Conservation (phyloP, 2,329 filamentous ascomycete genomes). For the Xylaria sp. region DNA sequence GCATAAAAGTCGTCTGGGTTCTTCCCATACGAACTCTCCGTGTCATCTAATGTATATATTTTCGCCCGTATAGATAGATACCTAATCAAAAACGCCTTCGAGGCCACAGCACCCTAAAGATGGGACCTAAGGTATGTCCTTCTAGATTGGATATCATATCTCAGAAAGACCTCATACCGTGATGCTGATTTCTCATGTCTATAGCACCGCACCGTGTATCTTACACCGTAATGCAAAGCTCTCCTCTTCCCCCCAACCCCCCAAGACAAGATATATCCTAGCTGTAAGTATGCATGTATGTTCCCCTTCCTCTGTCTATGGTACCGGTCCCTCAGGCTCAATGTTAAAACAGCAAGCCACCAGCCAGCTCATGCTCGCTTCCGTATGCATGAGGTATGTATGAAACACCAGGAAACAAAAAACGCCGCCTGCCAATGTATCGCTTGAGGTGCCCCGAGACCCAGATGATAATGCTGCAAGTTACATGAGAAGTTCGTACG, state of each 20-base stretch:
- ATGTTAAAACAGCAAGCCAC: neutral
- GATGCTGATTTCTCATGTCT: neutral
- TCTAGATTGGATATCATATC: neutral
- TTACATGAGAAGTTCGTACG: neutral
- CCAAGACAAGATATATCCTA: neutral
- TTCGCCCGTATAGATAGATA: neutral
- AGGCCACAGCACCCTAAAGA: neutral
- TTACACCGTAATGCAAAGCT: neutral
- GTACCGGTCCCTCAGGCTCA: neutral
- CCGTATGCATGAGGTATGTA: neutral
- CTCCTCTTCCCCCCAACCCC: neutral
- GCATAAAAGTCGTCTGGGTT: too few relatives aligned
- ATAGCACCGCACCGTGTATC: neutral
- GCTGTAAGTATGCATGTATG: neutral
- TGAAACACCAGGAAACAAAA: conserved; percentile 9
- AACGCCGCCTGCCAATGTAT: conserved; percentile 17
- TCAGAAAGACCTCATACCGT: neutral
- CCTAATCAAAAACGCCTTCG: neutral
- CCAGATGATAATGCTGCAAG: neutral
- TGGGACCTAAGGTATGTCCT: neutral
- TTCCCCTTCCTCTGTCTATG: neutral
- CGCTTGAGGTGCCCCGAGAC: neutral
- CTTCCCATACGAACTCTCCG: neutral
- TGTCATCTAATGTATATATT: neutral
- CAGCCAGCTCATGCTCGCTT: neutral